Base-by-base conservation (phyloP, 176 grass and related monocot genomes). In the Aegilops longissima region DNA sequence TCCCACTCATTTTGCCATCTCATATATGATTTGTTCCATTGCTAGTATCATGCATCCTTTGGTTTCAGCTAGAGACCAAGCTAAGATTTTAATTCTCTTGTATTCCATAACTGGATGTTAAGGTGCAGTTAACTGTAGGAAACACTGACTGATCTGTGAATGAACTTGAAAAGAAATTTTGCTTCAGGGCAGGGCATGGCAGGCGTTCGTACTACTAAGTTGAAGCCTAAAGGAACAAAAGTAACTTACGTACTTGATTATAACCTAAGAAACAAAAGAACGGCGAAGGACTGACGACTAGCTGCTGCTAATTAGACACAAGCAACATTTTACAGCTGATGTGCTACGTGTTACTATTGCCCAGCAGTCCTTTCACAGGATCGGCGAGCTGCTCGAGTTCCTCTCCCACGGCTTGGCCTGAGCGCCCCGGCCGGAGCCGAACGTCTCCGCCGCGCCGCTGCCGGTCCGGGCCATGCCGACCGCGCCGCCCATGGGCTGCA, bases 401-500 rank as follows among this genome's bases (percentile, higher is more conserved):
- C 82, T 85, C 31, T 91, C 94, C 83, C 78, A 90, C 8, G 82
- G 87, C 36, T 85, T 80, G 6, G 30, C 8, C 81, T 86, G 85
- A 13, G 31, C 2, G 35, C 73, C 73, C 10, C 83, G 76, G 21
- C 76, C 84, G 4, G 58, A 71, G 12, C 51, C 82, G 67, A 90
- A 92, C 17, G 89, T 64, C 16, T 90, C 93, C 0, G 82, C 62
- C 6, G 54, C 25, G 73, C 81, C 78, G 5, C 63, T 11, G 44
- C 68, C 83, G 2, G 39, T 83, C 3, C 85, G 84, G 23, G 90
- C 85, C 80, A 95, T 88, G 81, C 95, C 84, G 21, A 94, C 73
- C 2, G 86, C 84, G 8, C 88, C 92, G 25, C 90, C 84, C 38
- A 99, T 91, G 11, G 93, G 93, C 35, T 84, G 90, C 16, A 93